These are phyloP conservation scores for Colletotrichum navitas DNA, from an alignment of 2,329 filamentous ascomycete species.

Conservation along the genomic window DNA sequence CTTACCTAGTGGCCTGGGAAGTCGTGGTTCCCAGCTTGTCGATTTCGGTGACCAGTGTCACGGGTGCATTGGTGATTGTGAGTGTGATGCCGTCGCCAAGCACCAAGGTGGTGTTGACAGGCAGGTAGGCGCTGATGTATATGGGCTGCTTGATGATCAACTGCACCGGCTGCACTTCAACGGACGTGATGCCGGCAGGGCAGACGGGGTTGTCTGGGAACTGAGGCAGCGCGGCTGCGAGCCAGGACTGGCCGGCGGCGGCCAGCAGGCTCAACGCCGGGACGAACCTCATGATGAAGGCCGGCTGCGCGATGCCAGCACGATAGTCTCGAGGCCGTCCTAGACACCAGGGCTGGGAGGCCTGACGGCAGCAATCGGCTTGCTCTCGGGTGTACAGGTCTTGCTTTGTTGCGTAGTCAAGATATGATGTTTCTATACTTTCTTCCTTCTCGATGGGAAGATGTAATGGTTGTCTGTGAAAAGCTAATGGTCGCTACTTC, in stretches of 20 bases:
- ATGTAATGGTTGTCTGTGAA: not conserved
- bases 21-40: slow-evolving; percentile 36
- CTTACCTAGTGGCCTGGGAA: slow-evolving; percentile 32
- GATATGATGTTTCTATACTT: not conserved
- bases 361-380: slow-evolving; percentile 24
- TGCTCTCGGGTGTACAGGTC: not conserved
- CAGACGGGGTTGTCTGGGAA: slow-evolving; percentile 38
- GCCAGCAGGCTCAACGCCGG: slow-evolving; percentile 24
- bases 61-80: slow-evolving; percentile 37
- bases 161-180: slow-evolving; percentile 40
- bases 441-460: slow-evolving; percentile 1
- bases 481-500: slow-evolving; percentile 14
- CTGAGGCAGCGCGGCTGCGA: slow-evolving; percentile 30
- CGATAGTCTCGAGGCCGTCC: slow-evolving; percentile 29
- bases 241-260: slow-evolving; percentile 33
- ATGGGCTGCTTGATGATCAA: slow-evolving; percentile 38
- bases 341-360: slow-evolving; percentile 40
- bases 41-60: slow-evolving; percentile 36
- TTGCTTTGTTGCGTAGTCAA: slow-evolving; percentile 7
- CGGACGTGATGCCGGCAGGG: slow-evolving; percentile 38
- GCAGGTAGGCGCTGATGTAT: slow-evolving; percentile 40
- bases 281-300: slow-evolving; percentile 30
- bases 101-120: slow-evolving; percentile 33
- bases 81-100: slow-evolving; percentile 38
- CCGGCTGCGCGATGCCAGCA: slow-evolving; percentile 33